Evolutionary conservation across 768 basidiomycete species (phyloP).

Genomic region (Suillus variegatus): DNA sequence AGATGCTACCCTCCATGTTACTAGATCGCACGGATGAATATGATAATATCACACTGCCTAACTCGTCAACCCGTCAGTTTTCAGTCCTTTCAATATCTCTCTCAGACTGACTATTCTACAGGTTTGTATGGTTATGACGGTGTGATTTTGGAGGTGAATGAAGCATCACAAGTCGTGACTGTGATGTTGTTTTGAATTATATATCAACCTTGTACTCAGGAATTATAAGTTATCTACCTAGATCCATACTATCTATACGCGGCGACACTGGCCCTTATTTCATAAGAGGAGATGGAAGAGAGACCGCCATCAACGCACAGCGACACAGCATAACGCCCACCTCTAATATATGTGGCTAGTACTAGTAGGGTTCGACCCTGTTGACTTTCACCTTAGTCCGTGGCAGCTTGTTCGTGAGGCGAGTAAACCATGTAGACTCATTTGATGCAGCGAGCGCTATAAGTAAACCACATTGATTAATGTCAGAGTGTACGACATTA

Average conservation of each 20-base stretch:
- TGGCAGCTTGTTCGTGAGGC: too few species aligned
- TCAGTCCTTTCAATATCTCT: background rate
- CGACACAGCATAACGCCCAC: background rate
- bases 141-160: constrained; percentile 76
- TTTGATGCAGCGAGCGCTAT: too few species aligned
- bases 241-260: background rate
- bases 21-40: constrained; percentile 80
- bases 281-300: background rate
- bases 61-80: constrained; percentile 65
- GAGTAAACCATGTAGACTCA: too few species aligned
- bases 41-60: constrained; percentile 66
- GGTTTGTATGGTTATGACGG: constrained; percentile 76
- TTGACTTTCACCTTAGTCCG: too few species aligned
- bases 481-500: too few species aligned
- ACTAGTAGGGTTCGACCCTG: too few species aligned
- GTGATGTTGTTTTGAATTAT: constrained; percentile 62
- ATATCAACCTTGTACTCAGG: background rate
- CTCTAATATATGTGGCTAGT: too few species aligned
- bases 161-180: constrained; percentile 73
- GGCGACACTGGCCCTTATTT: background rate
- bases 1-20: constrained; percentile 76
- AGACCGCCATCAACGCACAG: background rate
- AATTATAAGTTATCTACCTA: background rate
- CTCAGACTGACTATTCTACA: constrained; percentile 10
- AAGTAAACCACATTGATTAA: too few species aligned